These are phyloP conservation scores for Mycena alexandri DNA, from an alignment of 768 basidiomycete species.

Conservation along the genomic window DNA sequence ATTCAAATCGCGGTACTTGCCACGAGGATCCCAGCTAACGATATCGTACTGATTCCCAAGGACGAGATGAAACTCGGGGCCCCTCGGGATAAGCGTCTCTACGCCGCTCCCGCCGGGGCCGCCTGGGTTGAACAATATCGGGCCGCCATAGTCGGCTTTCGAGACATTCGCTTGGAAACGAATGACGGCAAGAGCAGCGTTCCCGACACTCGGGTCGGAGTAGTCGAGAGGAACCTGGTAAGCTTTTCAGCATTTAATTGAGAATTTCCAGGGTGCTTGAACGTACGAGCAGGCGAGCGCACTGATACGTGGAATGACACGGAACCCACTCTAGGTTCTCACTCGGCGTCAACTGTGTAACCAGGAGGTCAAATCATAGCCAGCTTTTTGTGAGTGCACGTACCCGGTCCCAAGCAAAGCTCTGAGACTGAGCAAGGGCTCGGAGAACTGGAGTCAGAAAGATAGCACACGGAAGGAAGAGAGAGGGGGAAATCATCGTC, in stretches of 20 bases:
- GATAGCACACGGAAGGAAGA: no score
- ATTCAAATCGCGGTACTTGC: not conserved
- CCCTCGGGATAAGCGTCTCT: not conserved
- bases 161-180: conserved; percentile 19
- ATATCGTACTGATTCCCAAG: conserved; percentile 18
- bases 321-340: not conserved
- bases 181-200: conserved; percentile 24
- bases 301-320: conserved; percentile 4
- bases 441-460: no score
- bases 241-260: not conserved
- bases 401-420: no score
- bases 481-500: no score
- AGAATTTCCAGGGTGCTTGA: no score
- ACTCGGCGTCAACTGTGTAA: conserved; percentile 1
- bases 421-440: no score
- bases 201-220: conserved; percentile 13
- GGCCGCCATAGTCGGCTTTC: conserved; percentile 21
- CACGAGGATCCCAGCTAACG: conserved; percentile 23
- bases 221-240: conserved; percentile 31
- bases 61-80: not conserved
- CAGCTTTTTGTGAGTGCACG: no score
- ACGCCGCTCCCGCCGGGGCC: conserved; percentile 28
- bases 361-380: no score
- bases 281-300: not conserved
- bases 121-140: conserved; percentile 32